These are phyloP conservation scores for Ophiocordyceps unilateralis DNA, from an alignment of 2,329 filamentous ascomycete species.

Conservation along the genomic window DNA sequence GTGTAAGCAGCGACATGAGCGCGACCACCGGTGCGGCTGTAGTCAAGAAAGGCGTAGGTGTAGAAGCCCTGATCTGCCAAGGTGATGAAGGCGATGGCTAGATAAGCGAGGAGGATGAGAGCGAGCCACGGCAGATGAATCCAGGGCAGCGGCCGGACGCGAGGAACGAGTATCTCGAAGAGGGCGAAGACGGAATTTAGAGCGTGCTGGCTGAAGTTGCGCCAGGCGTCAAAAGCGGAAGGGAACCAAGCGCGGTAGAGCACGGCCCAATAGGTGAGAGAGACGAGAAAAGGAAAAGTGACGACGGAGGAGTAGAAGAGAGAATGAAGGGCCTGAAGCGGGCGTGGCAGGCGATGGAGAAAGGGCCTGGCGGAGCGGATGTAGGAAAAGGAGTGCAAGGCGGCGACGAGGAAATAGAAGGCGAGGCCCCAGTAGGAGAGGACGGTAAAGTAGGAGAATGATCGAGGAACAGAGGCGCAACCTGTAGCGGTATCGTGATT, in stretches of 20 bases:
- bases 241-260: constrained; percentile 39
- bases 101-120: constrained; percentile 54
- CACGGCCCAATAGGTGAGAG: constrained; percentile 52
- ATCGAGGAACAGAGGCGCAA: constrained; percentile 27
- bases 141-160: constrained; percentile 41
- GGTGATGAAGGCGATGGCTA: constrained; percentile 59
- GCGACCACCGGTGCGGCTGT: constrained; percentile 28
- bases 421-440: constrained; percentile 69
- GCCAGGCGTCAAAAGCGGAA: constrained; percentile 37
- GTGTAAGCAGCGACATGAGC: constrained; percentile 45
- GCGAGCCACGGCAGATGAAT: constrained; percentile 52
- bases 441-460: constrained; percentile 71
- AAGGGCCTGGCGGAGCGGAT: constrained; percentile 17
- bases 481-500: constrained; percentile 22
- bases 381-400: constrained; percentile 55
- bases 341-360: constrained; percentile 38
- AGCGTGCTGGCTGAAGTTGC: constrained; percentile 55
- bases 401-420: constrained; percentile 58
- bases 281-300: constrained; percentile 51
- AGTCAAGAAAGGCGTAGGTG: constrained; percentile 63
- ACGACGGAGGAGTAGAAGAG: constrained; percentile 46
- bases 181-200: constrained; percentile 59
- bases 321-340: constrained; percentile 46
- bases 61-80: constrained; percentile 54
- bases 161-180: constrained; percentile 55